Conservation (phyloP, 2,329 filamentous ascomycete species). For the Trichoderma citrinoviride region DNA sequence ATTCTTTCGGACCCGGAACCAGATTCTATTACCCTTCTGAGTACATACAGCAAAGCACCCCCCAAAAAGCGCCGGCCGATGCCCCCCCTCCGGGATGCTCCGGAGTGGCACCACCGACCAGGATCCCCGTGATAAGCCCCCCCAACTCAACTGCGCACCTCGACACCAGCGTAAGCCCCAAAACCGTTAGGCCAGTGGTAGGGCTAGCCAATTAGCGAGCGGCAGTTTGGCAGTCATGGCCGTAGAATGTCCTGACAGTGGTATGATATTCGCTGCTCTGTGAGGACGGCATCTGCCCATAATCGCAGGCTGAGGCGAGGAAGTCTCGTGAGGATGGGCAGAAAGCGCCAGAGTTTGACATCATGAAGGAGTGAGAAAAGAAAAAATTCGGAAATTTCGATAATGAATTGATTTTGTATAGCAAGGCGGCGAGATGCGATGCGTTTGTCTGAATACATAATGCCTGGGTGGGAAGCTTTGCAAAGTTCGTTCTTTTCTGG, state of each 20-base stretch:
- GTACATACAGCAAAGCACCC: neutral
- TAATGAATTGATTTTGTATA: neutral
- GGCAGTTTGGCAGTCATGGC: neutral
- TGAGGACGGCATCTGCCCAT: constrained; percentile 12
- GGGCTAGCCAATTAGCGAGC: neutral
- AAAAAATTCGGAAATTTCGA: neutral
- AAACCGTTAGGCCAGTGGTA: neutral
- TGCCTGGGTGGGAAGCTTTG: constrained; percentile 2
- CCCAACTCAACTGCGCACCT: neutral
- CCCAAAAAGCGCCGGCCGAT: neutral
- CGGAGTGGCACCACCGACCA: constrained; percentile 20
- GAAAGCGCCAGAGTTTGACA: constrained; percentile 13
- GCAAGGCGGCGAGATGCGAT: constrained; percentile 8
- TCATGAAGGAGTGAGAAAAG: neutral
- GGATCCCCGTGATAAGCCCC: neutral
- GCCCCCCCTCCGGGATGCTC: constrained; percentile 10
- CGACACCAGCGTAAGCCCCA: neutral
- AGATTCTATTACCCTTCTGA: neutral
- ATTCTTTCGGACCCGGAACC: neutral
- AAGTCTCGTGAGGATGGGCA: constrained; percentile 3
- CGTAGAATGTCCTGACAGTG: constrained; percentile 21
- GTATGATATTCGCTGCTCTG: constrained; percentile 14
- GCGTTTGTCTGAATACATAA: constrained; percentile 15
- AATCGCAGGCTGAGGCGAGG: neutral
- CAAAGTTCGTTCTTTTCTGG: neutral